Percentiles rank a stretch among this genome's conserved stretches.
Conservation (phyloP, 208 protist species). For the Herpetomonas samuelpessoai region DNA sequence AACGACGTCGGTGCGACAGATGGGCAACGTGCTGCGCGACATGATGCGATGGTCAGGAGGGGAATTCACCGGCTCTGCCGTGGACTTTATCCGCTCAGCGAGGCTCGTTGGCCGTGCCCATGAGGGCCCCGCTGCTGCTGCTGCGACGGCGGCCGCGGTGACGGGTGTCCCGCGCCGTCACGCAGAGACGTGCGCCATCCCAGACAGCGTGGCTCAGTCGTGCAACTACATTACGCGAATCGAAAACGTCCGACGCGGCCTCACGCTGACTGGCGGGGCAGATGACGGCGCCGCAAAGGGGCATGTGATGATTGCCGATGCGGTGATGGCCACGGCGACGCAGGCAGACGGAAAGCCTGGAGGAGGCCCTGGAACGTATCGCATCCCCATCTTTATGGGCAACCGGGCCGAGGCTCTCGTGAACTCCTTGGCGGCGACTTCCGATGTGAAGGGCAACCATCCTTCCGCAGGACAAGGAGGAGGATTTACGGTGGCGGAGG, state of each 20-base stretch:
- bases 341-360: conserved; percentile 7
- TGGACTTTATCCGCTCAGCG: background rate
- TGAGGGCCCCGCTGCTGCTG: background rate
- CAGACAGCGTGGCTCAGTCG: conserved; percentile 23
- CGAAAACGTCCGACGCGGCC: conserved; percentile 14
- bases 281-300: background rate
- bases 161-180: background rate
- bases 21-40: background rate
- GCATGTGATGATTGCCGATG: conserved; percentile 43
- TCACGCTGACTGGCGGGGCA: background rate
- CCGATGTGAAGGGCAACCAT: too few relatives aligned
- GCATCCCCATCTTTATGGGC: conserved; percentile 52
- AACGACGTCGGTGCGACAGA: background rate
- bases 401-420: conserved; percentile 10
- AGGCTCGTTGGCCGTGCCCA: background rate
- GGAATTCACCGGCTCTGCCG: background rate
- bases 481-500: conserved; percentile 14
- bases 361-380: conserved; percentile 34
- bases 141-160: background rate
- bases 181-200: conserved; percentile 4
- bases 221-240: conserved; percentile 54
- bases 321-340: conserved; percentile 46
- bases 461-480: too few relatives aligned
- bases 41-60: conserved; percentile 1
- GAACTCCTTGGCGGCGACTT: too few relatives aligned